Percentiles rank a stretch among this genome's conserved stretches.
phyloP scores from a whole-genome alignment of 768 basidiomycete species.

The Pleurotus eryngii region DNA sequence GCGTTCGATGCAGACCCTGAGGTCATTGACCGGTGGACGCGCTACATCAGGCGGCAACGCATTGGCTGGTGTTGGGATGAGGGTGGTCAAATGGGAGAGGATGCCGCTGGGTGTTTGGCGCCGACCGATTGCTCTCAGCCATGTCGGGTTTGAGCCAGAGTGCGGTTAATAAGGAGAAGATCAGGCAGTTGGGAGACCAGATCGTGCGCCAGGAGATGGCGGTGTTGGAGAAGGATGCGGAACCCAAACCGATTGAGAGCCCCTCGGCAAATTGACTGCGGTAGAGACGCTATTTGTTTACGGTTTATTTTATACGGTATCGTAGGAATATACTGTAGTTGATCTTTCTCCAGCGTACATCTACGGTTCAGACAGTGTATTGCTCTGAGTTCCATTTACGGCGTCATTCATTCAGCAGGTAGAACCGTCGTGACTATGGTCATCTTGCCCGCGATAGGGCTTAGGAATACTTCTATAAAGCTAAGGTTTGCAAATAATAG shows the following conservation, averaged over 20 bases:
- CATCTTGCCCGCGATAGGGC: too few relatives aligned
- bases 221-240: slow-evolving; percentile 12
- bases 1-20: slow-evolving; percentile 85
- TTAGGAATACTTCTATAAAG: too few relatives aligned
- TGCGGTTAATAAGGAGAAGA: slow-evolving; percentile 23
- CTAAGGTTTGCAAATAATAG: too few relatives aligned
- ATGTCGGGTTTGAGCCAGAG: slow-evolving; percentile 24
- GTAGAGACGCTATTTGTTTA: too few relatives aligned
- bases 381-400: too few relatives aligned
- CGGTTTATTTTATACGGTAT: too few relatives aligned
- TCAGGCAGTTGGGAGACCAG: slow-evolving; percentile 36
- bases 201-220: slow-evolving; percentile 35
- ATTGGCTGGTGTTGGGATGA: slow-evolving; percentile 85
- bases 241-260: background rate
- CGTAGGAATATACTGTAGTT: too few relatives aligned
- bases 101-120: slow-evolving; percentile 48
- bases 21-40: slow-evolving; percentile 76
- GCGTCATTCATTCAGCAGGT: too few relatives aligned
- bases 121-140: slow-evolving; percentile 19
- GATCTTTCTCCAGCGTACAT: too few relatives aligned
- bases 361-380: too few relatives aligned
- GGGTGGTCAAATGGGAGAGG: slow-evolving; percentile 75
- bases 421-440: too few relatives aligned
- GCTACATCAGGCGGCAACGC: slow-evolving; percentile 77
- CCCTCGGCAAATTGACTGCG: too few relatives aligned